A percentile compares a stretch with the other conserved stretches of the same genome.
Conservation (phyloP, 345 rosid genomes). For the Durio zibethinus region DNA sequence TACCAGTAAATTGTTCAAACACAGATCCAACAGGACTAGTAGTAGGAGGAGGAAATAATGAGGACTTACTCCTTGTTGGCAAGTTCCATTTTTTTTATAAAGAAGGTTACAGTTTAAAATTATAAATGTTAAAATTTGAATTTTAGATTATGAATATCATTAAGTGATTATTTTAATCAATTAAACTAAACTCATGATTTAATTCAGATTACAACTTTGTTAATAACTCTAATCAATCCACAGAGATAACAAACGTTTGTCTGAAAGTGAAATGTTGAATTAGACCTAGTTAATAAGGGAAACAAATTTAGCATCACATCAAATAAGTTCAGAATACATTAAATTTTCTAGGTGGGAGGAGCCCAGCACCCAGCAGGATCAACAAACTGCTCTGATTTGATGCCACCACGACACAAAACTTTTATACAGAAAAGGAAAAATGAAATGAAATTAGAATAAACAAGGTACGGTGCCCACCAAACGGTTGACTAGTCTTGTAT, state of each 20-base stretch:
- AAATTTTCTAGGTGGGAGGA: not conserved
- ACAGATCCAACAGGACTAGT: too few relatives aligned
- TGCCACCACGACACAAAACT: not conserved
- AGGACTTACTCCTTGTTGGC: too few relatives aligned
- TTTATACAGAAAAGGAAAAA: not conserved
- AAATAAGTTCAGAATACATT: not conserved
- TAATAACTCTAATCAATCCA: too few relatives aligned
- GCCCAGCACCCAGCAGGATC: not conserved
- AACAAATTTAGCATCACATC: not conserved
- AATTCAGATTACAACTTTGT: too few relatives aligned
- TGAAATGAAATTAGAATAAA: not conserved
- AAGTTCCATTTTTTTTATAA: too few relatives aligned
- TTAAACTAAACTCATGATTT: too few relatives aligned
- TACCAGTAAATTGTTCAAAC: too few relatives aligned
- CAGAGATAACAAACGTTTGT: not conserved
- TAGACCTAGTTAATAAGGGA: not conserved
- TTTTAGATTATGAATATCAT: too few relatives aligned
- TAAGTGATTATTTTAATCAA: too few relatives aligned
- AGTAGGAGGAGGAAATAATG: too few relatives aligned
- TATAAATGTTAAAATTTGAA: too few relatives aligned
- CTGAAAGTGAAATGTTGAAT: not conserved
- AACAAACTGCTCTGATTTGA: not conserved
- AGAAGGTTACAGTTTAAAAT: too few relatives aligned
- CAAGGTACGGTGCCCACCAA: not conserved
- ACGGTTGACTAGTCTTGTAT: not conserved